Percentiles rank a stretch among this genome's conserved stretches.
phyloP scores from a whole-genome alignment of 371 early-diverging fungal genomes.

The Dichotomocladium elegans region DNA sequence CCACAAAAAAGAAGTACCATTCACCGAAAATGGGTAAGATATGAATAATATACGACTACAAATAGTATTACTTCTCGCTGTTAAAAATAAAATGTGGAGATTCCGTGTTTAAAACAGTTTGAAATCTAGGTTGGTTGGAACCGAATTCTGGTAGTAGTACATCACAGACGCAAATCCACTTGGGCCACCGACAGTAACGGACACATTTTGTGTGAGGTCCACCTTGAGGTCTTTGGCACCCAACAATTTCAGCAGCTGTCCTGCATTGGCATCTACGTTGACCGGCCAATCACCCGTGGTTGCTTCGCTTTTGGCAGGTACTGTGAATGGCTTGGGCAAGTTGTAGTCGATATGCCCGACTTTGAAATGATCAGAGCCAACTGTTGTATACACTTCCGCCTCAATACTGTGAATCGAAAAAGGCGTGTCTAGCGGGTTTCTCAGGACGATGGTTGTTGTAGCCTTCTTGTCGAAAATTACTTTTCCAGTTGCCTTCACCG shows the following conservation, averaged over 20 bases:
- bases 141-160: constrained; percentile 30
- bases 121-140: constrained; percentile 16
- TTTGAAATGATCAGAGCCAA: constrained; percentile 13
- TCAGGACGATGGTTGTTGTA: constrained; percentile 28
- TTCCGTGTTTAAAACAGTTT: background rate
- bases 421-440: constrained; percentile 36
- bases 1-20: too few species aligned
- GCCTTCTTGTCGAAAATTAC: constrained; percentile 21
- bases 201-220: constrained; percentile 31
- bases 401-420: constrained; percentile 27
- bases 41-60: too few species aligned
- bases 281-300: constrained; percentile 18
- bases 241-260: constrained; percentile 11
- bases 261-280: constrained; percentile 15
- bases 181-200: constrained; percentile 31
- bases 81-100: background rate
- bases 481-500: constrained; percentile 23
- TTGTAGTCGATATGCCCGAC: constrained; percentile 24
- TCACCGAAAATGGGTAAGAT: too few species aligned
- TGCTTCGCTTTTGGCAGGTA: constrained; percentile 24
- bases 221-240: constrained; percentile 15
- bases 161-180: constrained; percentile 19
- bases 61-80: background rate
- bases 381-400: constrained; percentile 12
- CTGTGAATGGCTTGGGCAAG: constrained; percentile 23